These are phyloP conservation scores for Trichoderma brevicompactum DNA, from an alignment of 2,329 filamentous ascomycete species.

Conservation along the genomic window DNA sequence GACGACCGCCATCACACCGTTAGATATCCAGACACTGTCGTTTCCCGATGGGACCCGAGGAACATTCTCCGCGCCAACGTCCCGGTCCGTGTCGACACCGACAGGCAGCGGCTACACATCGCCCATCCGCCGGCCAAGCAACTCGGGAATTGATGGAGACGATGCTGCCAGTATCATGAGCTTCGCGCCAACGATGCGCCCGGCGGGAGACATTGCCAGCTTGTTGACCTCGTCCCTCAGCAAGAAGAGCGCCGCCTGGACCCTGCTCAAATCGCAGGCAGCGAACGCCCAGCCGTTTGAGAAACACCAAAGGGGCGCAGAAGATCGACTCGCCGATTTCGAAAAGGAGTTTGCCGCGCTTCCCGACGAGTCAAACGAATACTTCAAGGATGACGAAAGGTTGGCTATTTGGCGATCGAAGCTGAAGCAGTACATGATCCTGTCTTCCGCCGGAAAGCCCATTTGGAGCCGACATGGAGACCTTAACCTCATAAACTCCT, in stretches of 20 bases:
- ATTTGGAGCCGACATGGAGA: slow-evolving; percentile 97
- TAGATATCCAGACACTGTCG: slow-evolving; percentile 78
- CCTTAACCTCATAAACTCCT: slow-evolving; percentile 84
- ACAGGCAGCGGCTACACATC: slow-evolving; percentile 48
- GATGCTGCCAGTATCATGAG: slow-evolving; percentile 70
- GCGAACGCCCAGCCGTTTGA: slow-evolving; percentile 66
- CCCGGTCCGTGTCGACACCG: slow-evolving; percentile 45
- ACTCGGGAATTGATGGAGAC: slow-evolving; percentile 55
- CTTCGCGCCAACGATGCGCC: slow-evolving; percentile 65
- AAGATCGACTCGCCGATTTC: slow-evolving; percentile 68
- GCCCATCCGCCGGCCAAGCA: slow-evolving; percentile 40
- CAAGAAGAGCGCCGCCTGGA: slow-evolving; percentile 70
- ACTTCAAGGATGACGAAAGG: slow-evolving; percentile 59
- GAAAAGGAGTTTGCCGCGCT: slow-evolving; percentile 78
- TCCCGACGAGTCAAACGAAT: slow-evolving; percentile 55
- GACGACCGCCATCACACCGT: slow-evolving; percentile 82
- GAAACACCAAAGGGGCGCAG: slow-evolving; percentile 47
- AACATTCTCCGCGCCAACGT: slow-evolving; percentile 56
- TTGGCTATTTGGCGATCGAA: slow-evolving; percentile 85
- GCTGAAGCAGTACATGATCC: slow-evolving; percentile 94
- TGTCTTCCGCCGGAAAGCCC: slow-evolving; percentile 94
- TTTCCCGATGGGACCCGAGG: slow-evolving; percentile 72
- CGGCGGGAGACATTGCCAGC: slow-evolving; percentile 76
- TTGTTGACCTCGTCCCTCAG: slow-evolving; percentile 74
- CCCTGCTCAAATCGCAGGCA: slow-evolving; percentile 66